Conservation (phyloP, 768 basidiomycete genomes). For the Termitomyces sp. region DNA sequence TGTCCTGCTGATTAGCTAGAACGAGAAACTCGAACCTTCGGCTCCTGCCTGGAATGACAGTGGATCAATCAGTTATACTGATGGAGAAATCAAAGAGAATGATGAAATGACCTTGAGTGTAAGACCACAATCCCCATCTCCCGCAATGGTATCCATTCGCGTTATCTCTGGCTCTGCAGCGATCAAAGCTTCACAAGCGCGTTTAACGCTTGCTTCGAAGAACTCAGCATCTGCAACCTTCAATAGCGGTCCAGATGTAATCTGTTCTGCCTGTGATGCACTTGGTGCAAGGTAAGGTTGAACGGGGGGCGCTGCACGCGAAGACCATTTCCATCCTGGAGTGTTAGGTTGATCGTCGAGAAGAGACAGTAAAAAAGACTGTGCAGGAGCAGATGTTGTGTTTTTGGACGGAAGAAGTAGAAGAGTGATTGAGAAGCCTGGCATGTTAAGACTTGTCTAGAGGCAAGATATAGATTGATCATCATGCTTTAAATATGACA, state of each 20-base stretch:
- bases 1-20: background rate
- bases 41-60: constrained; percentile 51
- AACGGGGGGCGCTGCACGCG: constrained; percentile 33
- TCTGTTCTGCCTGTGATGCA: constrained; percentile 2
- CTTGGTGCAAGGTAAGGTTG: constrained; percentile 14
- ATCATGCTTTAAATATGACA: background rate
- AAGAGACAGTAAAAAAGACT: constrained; percentile 50
- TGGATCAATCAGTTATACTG: background rate
- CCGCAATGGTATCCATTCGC: constrained; percentile 83
- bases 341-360: constrained; percentile 64
- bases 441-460: constrained; percentile 89
- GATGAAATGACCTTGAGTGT: constrained; percentile 39
- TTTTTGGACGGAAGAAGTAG: constrained; percentile 59
- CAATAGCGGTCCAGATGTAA: constrained; percentile 14
- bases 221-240: constrained; percentile 33
- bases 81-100: background rate
- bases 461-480: background rate
- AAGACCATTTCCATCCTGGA: constrained; percentile 86
- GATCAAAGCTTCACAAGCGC: constrained; percentile 63
- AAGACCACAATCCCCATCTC: constrained; percentile 72
- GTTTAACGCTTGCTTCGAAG: constrained; percentile 51
- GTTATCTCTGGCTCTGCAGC: constrained; percentile 87
- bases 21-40: constrained; percentile 36
- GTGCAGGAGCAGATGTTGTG: constrained; percentile 31
- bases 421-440: constrained; percentile 83